phyloP scores from a whole-genome alignment of 2,329 filamentous ascomycete genomes.

The Fonsecaea pugnacius region DNA sequence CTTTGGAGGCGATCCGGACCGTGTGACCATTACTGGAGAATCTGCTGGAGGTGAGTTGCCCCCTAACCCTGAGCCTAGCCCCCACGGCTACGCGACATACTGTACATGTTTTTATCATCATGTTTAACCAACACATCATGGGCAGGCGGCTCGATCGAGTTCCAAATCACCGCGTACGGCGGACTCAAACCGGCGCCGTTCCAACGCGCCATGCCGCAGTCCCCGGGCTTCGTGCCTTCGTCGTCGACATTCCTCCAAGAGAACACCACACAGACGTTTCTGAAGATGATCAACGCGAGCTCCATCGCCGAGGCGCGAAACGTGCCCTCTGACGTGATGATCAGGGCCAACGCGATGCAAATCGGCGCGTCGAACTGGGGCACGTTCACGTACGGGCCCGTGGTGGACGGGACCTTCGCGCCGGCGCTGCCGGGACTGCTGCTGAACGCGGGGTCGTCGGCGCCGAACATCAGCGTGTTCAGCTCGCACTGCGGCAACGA shows the following conservation, averaged over 20 bases:
- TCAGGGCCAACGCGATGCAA: slow-evolving; percentile 52
- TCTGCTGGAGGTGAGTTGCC: slow-evolving; percentile 51
- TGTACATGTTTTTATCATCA: too few relatives aligned
- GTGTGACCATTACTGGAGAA: slow-evolving; percentile 58
- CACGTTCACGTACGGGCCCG: slow-evolving; percentile 52
- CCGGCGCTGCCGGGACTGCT: slow-evolving; percentile 54
- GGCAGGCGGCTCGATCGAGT: slow-evolving; percentile 56
- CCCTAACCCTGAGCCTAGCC: not conserved
- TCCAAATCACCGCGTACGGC: slow-evolving; percentile 60
- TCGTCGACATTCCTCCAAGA: slow-evolving; percentile 46
- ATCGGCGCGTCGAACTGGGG: slow-evolving; percentile 47
- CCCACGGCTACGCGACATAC: too few relatives aligned
- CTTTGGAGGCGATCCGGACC: slow-evolving; percentile 59
- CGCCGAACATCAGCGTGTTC: slow-evolving; percentile 52
- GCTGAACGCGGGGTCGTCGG: slow-evolving; percentile 49
- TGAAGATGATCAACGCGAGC: slow-evolving; percentile 49
- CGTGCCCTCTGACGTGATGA: slow-evolving; percentile 47
- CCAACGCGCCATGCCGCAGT: slow-evolving; percentile 51
- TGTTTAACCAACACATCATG: too few relatives aligned
- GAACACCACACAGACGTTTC: slow-evolving; percentile 45
- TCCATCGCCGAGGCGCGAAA: slow-evolving; percentile 52
- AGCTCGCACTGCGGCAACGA: slow-evolving; percentile 51
- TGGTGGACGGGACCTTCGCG: slow-evolving; percentile 55
- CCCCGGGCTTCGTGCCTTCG: slow-evolving; percentile 46
- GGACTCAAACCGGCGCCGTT: slow-evolving; percentile 43